These are phyloP conservation scores for Trichoderma citrinoviride DNA, from an alignment of 2,329 filamentous ascomycete species.

Conservation along the genomic window DNA sequence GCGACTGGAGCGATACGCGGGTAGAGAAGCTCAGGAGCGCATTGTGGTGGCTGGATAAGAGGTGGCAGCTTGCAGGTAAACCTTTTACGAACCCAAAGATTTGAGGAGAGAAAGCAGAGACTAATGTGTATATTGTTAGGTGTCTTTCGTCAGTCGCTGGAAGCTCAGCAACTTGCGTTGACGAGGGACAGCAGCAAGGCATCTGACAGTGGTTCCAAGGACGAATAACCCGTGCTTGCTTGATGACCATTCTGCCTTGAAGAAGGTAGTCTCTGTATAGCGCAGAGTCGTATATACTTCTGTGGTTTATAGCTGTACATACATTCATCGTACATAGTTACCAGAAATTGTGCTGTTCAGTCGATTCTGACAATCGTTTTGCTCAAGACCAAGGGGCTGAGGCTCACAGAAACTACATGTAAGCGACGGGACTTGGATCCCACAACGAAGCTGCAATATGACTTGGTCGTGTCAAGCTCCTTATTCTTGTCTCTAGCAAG, in stretches of 20 bases:
- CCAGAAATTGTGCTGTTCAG: too few relatives aligned
- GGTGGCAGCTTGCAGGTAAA: conserved; percentile 10
- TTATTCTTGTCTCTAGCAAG: too few relatives aligned
- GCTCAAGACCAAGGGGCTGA: too few relatives aligned
- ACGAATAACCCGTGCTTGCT: neutral
- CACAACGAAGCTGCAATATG: too few relatives aligned
- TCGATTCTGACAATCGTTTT: too few relatives aligned
- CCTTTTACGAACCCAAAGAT: neutral
- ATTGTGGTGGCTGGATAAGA: neutral
- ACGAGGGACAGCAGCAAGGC: neutral
- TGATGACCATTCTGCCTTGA: neutral
- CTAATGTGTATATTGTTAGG: neutral
- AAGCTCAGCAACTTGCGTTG: conserved; percentile 11
- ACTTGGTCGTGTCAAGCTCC: too few relatives aligned
- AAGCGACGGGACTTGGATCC: too few relatives aligned
- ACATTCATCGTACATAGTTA: too few relatives aligned
- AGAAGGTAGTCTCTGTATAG: too few relatives aligned
- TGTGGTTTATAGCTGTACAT: too few relatives aligned
- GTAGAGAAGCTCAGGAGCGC: conserved; percentile 6
- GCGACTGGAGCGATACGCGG: neutral
- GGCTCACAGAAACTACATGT: too few relatives aligned
- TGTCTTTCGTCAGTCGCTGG: neutral
- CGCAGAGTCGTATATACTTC: neutral
- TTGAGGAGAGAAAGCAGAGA: neutral
- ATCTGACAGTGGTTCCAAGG: neutral